These are phyloP conservation scores for Straminergon stramineum DNA, from an alignment of 225 moss, liverwort and hornwort genomes.

Conservation along the genomic window DNA sequence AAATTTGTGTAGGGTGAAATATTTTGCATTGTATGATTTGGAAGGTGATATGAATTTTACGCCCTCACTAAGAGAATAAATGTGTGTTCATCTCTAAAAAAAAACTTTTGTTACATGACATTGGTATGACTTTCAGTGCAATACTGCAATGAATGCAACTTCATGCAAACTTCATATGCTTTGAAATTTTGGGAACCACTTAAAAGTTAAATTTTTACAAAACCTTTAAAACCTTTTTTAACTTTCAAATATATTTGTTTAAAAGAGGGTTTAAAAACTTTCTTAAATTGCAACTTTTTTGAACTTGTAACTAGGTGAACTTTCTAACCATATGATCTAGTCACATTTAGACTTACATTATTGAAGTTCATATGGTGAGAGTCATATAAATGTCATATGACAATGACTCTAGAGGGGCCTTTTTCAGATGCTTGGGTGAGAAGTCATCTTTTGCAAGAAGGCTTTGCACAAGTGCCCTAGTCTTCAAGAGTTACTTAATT, in stretches of 20 bases:
- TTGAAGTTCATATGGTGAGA: not conserved
- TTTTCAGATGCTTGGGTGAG: rapidly evolving
- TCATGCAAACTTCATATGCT: not conserved
- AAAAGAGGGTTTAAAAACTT: rapidly evolving
- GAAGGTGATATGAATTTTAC: not conserved
- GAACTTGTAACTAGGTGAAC: not conserved
- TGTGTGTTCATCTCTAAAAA: no score
- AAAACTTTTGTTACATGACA: not conserved
- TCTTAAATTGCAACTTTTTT: not conserved
- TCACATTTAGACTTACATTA: not conserved
- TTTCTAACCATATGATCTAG: not conserved
- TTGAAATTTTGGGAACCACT: not conserved
- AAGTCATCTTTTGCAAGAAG: rapidly evolving
- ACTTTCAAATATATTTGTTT: not conserved
- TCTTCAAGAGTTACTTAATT: rapidly evolving
- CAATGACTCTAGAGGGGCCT: no score
- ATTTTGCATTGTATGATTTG: not conserved
- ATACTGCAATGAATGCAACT: not conserved
- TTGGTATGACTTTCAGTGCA: not conserved
- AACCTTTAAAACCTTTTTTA: not conserved
- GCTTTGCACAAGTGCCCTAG: not conserved
- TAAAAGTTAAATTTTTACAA: not conserved
- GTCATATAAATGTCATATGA: not conserved
- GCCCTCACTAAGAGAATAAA: not conserved
- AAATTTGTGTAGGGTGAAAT: not conserved